These are phyloP conservation scores for Quercus variabilis DNA, from an alignment of 306 rosid genomes.

Conservation along the genomic window DNA sequence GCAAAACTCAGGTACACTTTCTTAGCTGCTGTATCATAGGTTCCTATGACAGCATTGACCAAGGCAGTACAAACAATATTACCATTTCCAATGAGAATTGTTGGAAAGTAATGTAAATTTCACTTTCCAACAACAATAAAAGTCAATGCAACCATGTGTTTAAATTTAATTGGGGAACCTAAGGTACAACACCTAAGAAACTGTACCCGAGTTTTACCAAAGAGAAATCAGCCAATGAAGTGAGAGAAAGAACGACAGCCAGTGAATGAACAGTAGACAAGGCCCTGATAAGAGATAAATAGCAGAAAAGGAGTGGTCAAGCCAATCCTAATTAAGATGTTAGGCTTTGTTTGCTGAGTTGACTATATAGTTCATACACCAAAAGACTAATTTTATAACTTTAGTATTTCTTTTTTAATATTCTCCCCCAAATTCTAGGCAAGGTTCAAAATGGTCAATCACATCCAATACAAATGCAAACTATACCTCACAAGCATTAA, in stretches of 20 bases:
- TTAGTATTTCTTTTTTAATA: background rate
- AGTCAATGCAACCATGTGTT: too few species aligned
- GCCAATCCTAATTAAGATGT: background rate
- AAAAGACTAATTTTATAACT: background rate
- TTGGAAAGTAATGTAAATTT: too few species aligned
- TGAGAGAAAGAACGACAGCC: background rate
- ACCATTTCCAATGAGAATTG: too few species aligned
- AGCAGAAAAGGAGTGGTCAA: background rate
- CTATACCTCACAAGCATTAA: constrained; percentile 91
- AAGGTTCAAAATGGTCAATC: constrained; percentile 12
- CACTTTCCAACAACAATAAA: too few species aligned
- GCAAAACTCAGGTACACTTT: too few species aligned
- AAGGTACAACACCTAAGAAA: too few species aligned
- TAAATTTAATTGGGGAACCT: too few species aligned
- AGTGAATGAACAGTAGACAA: background rate
- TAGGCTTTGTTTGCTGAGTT: background rate
- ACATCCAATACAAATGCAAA: background rate
- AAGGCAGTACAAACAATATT: too few species aligned
- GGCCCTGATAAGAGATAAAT: background rate
- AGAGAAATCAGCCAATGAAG: background rate
- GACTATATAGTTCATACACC: background rate
- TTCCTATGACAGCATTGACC: too few species aligned
- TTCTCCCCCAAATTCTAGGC: background rate
- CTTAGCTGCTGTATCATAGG: too few species aligned
- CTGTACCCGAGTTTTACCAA: too few species aligned